A percentile compares a stretch with the other conserved stretches of the same genome.
Conservation (phyloP, 345 rosid genomes). For the Ceriops zippeliana region DNA sequence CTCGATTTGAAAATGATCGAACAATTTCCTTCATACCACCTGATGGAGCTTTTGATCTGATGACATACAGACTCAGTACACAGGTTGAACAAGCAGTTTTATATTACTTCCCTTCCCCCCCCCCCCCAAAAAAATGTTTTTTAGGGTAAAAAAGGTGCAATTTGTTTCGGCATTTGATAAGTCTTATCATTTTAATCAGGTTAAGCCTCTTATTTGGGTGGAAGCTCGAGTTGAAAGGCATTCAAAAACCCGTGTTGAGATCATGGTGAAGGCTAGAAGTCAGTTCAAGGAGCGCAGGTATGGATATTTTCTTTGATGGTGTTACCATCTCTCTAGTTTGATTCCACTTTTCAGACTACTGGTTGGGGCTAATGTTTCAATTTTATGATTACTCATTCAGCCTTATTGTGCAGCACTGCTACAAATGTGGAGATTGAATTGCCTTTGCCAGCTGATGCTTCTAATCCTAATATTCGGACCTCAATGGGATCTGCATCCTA, state of each 20-base stretch:
- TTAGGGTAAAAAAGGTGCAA: too few species aligned
- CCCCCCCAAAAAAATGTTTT: too few species aligned
- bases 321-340: not conserved
- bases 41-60: constrained; percentile 95
- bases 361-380: not conserved
- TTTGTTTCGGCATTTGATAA: not conserved
- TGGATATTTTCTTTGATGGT: not conserved
- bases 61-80: constrained; percentile 95
- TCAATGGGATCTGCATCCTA: constrained; percentile 91
- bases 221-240: constrained; percentile 92
- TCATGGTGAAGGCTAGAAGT: constrained; percentile 84
- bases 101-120: not conserved
- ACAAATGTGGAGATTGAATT: constrained; percentile 66
- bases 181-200: constrained; percentile 39
- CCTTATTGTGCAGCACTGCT: constrained; percentile 45
- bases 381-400: not conserved
- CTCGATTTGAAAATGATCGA: constrained; percentile 93
- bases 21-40: constrained; percentile 97
- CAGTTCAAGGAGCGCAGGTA: constrained; percentile 97
- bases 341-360: not conserved
- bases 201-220: constrained; percentile 97
- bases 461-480: constrained; percentile 83
- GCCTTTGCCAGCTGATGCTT: constrained; percentile 74
- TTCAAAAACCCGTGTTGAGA: constrained; percentile 84
- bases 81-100: constrained; percentile 49